Percentiles rank a stretch among this genome's conserved stretches.
Conservation (phyloP, 2,329 filamentous ascomycete species). For the Apiospora phragmitis region DNA sequence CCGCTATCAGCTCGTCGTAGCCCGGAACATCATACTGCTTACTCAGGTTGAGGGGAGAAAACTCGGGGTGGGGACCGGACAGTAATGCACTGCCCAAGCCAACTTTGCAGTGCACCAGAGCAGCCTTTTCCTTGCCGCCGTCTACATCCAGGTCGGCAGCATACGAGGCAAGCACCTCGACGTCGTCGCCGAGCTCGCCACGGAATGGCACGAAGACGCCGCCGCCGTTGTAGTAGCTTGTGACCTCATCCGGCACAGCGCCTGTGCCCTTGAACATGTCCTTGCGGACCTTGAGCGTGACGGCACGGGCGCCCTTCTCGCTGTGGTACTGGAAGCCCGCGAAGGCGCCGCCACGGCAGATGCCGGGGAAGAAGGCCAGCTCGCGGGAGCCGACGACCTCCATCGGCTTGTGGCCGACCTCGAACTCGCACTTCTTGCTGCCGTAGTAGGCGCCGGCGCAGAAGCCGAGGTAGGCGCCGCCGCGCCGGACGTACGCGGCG, state of each 20-base stretch:
- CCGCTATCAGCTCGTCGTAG: constrained; percentile 70
- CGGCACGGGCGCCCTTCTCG: constrained; percentile 78
- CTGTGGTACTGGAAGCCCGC: constrained; percentile 87
- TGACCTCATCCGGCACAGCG: constrained; percentile 61
- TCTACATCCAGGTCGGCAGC: constrained; percentile 74
- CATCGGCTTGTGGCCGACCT: constrained; percentile 77
- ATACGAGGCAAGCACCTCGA: constrained; percentile 84
- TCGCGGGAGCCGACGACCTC: constrained; percentile 87
- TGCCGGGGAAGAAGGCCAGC: constrained; percentile 84
- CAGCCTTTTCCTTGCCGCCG: constrained; percentile 70
- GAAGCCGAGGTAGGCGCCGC: constrained; percentile 85
- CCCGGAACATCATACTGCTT: constrained; percentile 64
- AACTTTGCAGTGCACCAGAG: constrained; percentile 80
- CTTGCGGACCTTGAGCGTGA: constrained; percentile 64
- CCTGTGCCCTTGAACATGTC: constrained; percentile 52
- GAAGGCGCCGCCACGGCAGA: constrained; percentile 84
- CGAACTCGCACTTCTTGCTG: constrained; percentile 80
- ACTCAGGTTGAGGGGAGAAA: constrained; percentile 76
- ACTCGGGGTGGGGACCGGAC: constrained; percentile 94
- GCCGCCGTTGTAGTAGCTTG: constrained; percentile 90
- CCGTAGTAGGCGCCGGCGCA: constrained; percentile 97
- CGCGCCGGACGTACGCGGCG: constrained; percentile 78
- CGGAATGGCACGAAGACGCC: constrained; percentile 83
- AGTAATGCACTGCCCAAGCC: constrained; percentile 79
- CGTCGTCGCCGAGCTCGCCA: constrained; percentile 57